Evolutionary conservation across 2,329 filamentous ascomycete species (phyloP), one percentile per base, ranked within the genome.

Genomic region (Zymoseptoria ardabiliae): DNA sequence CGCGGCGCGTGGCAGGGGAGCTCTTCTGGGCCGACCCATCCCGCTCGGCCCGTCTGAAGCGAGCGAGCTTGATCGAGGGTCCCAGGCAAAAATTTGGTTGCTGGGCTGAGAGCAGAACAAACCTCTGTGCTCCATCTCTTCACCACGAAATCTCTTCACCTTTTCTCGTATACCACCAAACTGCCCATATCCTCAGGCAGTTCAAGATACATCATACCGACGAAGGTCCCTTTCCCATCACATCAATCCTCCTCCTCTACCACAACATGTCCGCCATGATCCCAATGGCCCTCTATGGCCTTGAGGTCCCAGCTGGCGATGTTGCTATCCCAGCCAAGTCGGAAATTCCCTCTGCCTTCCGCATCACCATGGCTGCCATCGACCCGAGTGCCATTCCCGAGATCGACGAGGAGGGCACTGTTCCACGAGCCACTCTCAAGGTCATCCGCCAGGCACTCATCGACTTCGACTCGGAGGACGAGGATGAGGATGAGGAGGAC

Each of bases 361-460:
- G 91, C 75, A 91, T 99, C 73, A 97, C 92, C 71, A 99, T 99
- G 94, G 94, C 95, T 71, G 94, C 94, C 66, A 88, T 99, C 74
- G 93, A 99, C 74, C 94, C 94, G 60, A 91, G 85, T 71, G 89
- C 89, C 69, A 81, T 85, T 66, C 71, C 77, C 23, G 71, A 74
- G 57, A 73, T 75, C 52, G 73, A 75, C 35, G 51, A 53, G 51
- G 22, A 22, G 28, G 72, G 74, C 58, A 67, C 64, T 17, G 76
- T 85, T 63, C 83, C 87, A 69, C 89, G 92, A 69, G 89, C 94
- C 57, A 99, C 94, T 55, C 81, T 99, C 70, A 96, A 94, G 79
- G 82, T 99, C 68, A 83, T 97, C 74, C 93, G 93, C 75, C 82
- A 87, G 72, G 84, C 85, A 61, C 75, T 79, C 20, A 80, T 81